Evolutionary conservation across 345 rosid species (phyloP).

Genomic region (Brassica nigra): DNA sequence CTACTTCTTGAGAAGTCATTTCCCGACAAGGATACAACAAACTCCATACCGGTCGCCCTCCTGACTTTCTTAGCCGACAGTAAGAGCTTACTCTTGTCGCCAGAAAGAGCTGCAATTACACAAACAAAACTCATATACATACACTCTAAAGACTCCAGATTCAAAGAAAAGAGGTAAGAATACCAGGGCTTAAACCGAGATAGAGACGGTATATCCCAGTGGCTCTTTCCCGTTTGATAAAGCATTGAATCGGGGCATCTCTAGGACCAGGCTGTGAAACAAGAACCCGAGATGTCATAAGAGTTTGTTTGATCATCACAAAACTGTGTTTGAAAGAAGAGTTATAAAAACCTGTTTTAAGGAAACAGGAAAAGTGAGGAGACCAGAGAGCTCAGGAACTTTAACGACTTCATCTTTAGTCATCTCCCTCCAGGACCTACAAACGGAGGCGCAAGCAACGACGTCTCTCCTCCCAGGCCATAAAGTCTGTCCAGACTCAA

Average conservation of each 20-base stretch:
- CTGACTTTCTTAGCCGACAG: conserved; percentile 82
- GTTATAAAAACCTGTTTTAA: conserved; percentile 66
- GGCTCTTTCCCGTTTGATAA: conserved; percentile 73
- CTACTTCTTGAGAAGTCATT: conserved; percentile 69
- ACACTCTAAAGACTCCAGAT: background rate
- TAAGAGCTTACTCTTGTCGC: conserved; percentile 70
- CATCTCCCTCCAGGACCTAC: conserved; percentile 80
- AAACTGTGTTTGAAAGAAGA: background rate
- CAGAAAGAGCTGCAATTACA: conserved; percentile 59
- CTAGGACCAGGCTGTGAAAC: conserved; percentile 77
- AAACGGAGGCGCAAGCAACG: conserved; percentile 84
- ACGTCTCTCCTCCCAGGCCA: conserved; percentile 90
- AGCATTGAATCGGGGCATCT: conserved; percentile 86
- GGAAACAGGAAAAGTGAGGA: conserved; percentile 81
- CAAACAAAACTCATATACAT: background rate
- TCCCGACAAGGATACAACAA: conserved; percentile 65
- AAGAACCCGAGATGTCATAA: background rate
- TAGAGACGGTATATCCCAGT: conserved; percentile 67
- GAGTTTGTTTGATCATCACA: background rate
- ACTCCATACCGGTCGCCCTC: conserved; percentile 66
- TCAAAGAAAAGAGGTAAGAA: background rate
- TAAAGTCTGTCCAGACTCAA: conserved; percentile 55
- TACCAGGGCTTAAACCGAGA: conserved; percentile 90
- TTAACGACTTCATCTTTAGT: conserved; percentile 58
- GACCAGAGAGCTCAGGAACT: conserved; percentile 69